phyloP scores from a whole-genome alignment of 148 eudicot genomes.

The Limonium bicolor region DNA sequence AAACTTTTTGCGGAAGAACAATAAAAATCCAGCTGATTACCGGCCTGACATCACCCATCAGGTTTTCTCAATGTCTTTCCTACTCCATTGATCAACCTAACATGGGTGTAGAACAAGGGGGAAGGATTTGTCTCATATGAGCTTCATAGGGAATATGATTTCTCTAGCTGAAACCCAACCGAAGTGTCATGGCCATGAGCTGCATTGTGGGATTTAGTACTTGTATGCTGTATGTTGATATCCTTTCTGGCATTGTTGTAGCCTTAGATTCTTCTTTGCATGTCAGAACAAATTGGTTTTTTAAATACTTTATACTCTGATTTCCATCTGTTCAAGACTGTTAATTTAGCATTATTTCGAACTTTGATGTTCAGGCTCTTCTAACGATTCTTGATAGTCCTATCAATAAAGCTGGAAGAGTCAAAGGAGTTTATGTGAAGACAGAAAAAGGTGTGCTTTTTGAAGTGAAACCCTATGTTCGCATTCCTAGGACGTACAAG shows the following conservation, averaged over 20 bases:
- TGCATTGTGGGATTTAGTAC: no score
- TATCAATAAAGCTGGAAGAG: constrained; percentile 64
- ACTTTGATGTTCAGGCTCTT: constrained; percentile 44
- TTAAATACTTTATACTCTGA: no score
- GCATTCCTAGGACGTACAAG: constrained; percentile 88
- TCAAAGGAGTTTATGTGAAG: constrained; percentile 72
- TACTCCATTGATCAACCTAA: background rate
- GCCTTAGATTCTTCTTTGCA: no score
- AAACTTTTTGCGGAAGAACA: constrained; percentile 48
- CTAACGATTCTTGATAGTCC: constrained; percentile 81
- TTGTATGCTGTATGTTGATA: no score
- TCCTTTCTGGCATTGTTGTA: no score
- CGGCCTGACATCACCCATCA: constrained; percentile 93
- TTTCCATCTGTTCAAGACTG: no score
- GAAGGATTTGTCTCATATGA: no score
- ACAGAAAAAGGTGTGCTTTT: constrained; percentile 82
- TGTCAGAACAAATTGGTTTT: no score
- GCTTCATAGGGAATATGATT: no score
- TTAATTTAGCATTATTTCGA: background rate
- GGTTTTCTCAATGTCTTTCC: constrained; percentile 27
- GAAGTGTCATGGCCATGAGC: no score
- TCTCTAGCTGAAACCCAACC: no score
- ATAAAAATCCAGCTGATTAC: constrained; percentile 67
- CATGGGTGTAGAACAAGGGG: no score
- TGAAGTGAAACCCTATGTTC: constrained; percentile 81